phyloP scores from a whole-genome alignment of 106 monocot genomes.

The Xerophyta viscosa region DNA sequence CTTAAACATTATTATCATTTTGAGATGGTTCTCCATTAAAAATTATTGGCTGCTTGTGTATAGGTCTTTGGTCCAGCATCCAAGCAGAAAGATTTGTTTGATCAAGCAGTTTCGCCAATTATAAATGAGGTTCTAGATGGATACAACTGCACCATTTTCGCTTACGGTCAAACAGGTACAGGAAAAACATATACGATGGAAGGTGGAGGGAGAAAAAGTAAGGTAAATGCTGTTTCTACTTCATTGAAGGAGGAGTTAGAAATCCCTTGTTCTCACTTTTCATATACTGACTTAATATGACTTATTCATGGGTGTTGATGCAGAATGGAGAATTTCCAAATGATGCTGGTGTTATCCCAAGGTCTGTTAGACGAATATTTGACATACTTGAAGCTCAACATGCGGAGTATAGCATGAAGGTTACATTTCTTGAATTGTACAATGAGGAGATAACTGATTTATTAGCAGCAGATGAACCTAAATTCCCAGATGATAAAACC shows the following conservation, averaged over 20 bases:
- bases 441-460: slow-evolving; percentile 71
- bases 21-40: too few species aligned
- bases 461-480: slow-evolving; percentile 45
- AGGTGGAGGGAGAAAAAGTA: slow-evolving; percentile 36
- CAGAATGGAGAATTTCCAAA: slow-evolving; percentile 50
- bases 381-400: slow-evolving; percentile 42
- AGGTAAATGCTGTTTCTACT: slow-evolving; percentile 16
- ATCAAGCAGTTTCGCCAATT: slow-evolving; percentile 43
- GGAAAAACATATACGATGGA: slow-evolving; percentile 76
- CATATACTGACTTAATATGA: background rate
- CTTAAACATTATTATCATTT: too few species aligned
- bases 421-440: slow-evolving; percentile 64
- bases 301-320: background rate
- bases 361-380: slow-evolving; percentile 48
- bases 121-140: slow-evolving; percentile 61
- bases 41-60: background rate
- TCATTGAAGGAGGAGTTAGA: background rate
- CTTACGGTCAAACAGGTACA: slow-evolving; percentile 64
- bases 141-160: slow-evolving; percentile 67
- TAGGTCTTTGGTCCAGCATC: slow-evolving; percentile 65
- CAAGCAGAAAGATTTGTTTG: slow-evolving; percentile 47
- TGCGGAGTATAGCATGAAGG: slow-evolving; percentile 66
- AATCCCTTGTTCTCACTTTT: too few species aligned
- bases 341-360: slow-evolving; percentile 63
- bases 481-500: slow-evolving; percentile 55